A percentile compares a stretch with the other conserved stretches of the same genome.
Evolutionary conservation across 345 rosid species (phyloP).

Genomic region (Gossypium arboreum): DNA sequence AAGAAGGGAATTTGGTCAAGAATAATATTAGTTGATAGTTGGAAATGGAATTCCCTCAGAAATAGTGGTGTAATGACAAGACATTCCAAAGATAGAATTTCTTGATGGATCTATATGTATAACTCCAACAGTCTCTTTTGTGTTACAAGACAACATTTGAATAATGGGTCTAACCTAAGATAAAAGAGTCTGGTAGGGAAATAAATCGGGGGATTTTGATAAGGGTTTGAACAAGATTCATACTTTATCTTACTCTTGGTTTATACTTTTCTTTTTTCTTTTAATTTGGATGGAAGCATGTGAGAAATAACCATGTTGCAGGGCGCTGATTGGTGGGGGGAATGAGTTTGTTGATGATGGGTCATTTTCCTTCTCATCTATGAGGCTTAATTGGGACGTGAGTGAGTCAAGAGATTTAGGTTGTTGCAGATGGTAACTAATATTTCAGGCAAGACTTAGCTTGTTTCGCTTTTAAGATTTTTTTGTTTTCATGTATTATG

Average conservation of each 20-base stretch:
- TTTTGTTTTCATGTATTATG: too few relatives aligned
- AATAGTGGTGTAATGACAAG: constrained; percentile 13
- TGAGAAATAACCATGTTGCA: too few relatives aligned
- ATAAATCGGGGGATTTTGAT: neutral
- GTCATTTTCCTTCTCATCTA: constrained; percentile 22
- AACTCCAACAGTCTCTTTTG: neutral
- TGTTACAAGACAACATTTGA: neutral
- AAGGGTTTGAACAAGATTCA: neutral
- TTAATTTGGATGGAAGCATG: neutral
- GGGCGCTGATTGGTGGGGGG: neutral
- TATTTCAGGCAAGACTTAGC: constrained; percentile 1
- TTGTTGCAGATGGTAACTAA: neutral
- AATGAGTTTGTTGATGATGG: constrained; percentile 11
- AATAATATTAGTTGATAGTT: neutral
- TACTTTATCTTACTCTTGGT: too few relatives aligned
- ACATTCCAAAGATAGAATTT: constrained; percentile 2
- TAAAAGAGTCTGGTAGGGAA: neutral
- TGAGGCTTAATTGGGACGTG: too few relatives aligned
- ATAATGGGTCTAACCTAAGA: neutral
- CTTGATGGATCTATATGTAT: neutral
- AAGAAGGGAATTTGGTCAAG: neutral
- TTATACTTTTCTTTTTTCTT: neutral
- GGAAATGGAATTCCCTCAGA: constrained; percentile 1
- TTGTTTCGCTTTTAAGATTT: neutral
- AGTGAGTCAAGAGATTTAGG: too few relatives aligned